A percentile compares a stretch with the other conserved stretches of the same genome.
Conservation (phyloP, 2,329 filamentous ascomycete species). For the Lithohypha guttulata region DNA sequence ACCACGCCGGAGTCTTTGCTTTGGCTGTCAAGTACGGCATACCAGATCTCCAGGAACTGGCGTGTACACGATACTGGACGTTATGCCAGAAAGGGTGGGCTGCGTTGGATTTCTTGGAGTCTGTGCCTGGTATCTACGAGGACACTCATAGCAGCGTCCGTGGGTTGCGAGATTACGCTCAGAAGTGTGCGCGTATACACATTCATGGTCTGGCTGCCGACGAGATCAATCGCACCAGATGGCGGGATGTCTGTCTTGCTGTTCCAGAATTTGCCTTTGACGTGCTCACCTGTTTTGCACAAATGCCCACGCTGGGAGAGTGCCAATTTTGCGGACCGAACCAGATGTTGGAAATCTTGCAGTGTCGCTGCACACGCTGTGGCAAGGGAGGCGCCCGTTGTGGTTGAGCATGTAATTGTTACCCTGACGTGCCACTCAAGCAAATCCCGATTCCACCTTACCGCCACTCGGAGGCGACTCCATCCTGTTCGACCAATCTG, state of each 20-base stretch:
- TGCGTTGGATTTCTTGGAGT: slow-evolving; percentile 3
- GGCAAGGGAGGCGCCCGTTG: slow-evolving; percentile 1
- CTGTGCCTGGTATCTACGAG: slow-evolving; percentile 4
- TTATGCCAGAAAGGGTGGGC: slow-evolving; percentile 1
- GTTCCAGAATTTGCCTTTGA: slow-evolving; percentile 6
- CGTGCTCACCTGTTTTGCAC: slow-evolving; percentile 6
- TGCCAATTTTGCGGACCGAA: slow-evolving; percentile 4
- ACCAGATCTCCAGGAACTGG: slow-evolving; percentile 1
- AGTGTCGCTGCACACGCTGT: slow-evolving; percentile 4
- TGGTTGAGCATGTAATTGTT: not conserved
- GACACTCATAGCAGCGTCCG: slow-evolving; percentile 2
- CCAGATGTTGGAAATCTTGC: slow-evolving; percentile 4
- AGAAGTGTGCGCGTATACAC: slow-evolving; percentile 4
- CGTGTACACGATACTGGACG: slow-evolving; percentile 3
- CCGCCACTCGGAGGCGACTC: not conserved
- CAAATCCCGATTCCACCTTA: not conserved
- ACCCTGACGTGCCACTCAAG: not conserved
- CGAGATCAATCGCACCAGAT: slow-evolving; percentile 2
- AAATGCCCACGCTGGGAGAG: not conserved
- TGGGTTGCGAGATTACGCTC: not conserved
- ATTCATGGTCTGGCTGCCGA: slow-evolving; percentile 2
- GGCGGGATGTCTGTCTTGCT: not conserved
- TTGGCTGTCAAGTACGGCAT: slow-evolving; percentile 4
- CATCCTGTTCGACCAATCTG: not conserved
- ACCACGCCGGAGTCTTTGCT: slow-evolving; percentile 2